These are phyloP conservation scores for Podospora australis DNA, from an alignment of 495 filamentous ascomycete species.

Conservation along the genomic window DNA sequence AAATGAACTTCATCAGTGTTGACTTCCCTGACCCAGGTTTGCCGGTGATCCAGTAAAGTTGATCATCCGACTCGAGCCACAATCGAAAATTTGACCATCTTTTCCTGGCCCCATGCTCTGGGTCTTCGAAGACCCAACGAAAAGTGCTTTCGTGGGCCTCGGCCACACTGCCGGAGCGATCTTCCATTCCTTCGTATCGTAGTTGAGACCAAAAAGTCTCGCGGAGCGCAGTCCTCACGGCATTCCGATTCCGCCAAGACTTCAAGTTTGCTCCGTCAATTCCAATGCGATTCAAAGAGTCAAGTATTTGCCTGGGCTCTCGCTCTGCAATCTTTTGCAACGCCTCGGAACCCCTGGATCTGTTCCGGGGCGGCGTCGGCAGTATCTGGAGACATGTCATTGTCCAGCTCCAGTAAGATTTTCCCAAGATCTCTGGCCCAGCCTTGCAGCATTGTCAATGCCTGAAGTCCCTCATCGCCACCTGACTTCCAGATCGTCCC, in stretches of 20 bases:
- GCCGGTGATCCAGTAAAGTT: constrained; percentile 5
- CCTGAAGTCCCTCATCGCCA: background rate
- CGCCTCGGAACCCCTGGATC: no score
- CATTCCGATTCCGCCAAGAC: background rate
- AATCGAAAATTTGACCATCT: background rate
- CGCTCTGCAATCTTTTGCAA: background rate
- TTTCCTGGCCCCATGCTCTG: background rate
- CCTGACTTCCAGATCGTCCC: background rate
- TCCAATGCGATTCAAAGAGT: background rate
- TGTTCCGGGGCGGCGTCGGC: no score
- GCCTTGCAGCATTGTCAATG: background rate
- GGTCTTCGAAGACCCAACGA: background rate
- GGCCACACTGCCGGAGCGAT: background rate
- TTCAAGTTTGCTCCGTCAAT: background rate
- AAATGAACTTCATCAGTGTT: constrained; percentile 7
- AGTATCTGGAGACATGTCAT: no score
- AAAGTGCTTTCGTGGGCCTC: background rate
- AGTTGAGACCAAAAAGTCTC: background rate
- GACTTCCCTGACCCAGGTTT: constrained; percentile 7
- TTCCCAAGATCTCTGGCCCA: background rate
- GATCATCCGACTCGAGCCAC: background rate
- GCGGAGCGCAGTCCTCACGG: background rate
- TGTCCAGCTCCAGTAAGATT: background rate
- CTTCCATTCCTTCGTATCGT: background rate
- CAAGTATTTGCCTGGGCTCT: background rate